phyloP scores from a whole-genome alignment of 176 grass and related monocot genomes.

The Lolium perenne region DNA sequence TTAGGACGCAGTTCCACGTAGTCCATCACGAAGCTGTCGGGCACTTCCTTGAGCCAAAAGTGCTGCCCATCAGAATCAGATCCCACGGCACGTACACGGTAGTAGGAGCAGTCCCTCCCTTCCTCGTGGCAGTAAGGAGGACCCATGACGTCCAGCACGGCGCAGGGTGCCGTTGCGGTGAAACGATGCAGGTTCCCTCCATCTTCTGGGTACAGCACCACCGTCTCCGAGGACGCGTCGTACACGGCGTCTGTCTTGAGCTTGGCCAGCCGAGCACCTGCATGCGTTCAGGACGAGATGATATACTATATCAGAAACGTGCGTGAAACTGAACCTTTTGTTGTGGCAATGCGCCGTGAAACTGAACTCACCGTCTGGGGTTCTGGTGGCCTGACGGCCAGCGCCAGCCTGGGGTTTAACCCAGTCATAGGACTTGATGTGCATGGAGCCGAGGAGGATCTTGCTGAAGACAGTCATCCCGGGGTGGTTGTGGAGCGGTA shows the following conservation, averaged over 20 bases:
- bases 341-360: background rate
- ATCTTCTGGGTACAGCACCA: slow-evolving; percentile 67
- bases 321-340: background rate
- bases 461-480: slow-evolving; percentile 88
- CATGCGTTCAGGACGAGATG: background rate
- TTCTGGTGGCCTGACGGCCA: background rate
- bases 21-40: slow-evolving; percentile 31
- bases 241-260: slow-evolving; percentile 50
- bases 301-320: background rate
- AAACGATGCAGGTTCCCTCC: slow-evolving; percentile 78
- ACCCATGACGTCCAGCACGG: slow-evolving; percentile 67
- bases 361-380: slow-evolving; percentile 1
- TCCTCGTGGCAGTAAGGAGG: slow-evolving; percentile 53
- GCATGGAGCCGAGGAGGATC: slow-evolving; percentile 73
- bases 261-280: slow-evolving; percentile 59
- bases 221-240: slow-evolving; percentile 43
- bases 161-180: slow-evolving; percentile 56
- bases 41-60: slow-evolving; percentile 52
- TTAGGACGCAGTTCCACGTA: background rate
- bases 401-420: background rate
- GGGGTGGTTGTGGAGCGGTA: slow-evolving; percentile 76
- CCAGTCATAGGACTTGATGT: slow-evolving; percentile 77
- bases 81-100: slow-evolving; percentile 18
- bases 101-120: slow-evolving; percentile 74
- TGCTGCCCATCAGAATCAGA: slow-evolving; percentile 30